Percentiles rank a stretch among this genome's conserved stretches.
phyloP scores from a whole-genome alignment of 495 filamentous ascomycete species.

The Penicillium argentinense region DNA sequence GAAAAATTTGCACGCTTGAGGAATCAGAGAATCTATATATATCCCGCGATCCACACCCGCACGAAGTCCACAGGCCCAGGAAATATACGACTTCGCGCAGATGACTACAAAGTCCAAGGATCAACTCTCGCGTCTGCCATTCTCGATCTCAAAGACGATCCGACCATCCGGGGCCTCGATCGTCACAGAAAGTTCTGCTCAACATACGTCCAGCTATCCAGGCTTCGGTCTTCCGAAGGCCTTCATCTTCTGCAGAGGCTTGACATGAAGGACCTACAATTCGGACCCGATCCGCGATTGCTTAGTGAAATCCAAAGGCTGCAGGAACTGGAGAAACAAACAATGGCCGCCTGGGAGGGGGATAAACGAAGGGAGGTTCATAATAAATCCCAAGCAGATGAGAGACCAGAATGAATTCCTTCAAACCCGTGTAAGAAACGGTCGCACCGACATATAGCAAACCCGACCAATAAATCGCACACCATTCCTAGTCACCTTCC shows the following conservation, averaged over 20 bases:
- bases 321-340: not conserved
- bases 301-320: constrained; percentile 5
- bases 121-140: not conserved
- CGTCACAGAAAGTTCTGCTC: not conserved
- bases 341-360: not conserved
- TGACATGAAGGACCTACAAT: not conserved
- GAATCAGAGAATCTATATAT: not conserved
- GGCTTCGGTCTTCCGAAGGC: not conserved
- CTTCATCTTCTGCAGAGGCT: not conserved
- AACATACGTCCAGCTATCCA: not conserved
- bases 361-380: too few relatives aligned
- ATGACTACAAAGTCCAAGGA: not conserved
- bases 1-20: not conserved
- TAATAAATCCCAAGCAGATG: too few relatives aligned
- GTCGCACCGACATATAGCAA: too few relatives aligned
- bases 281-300: not conserved
- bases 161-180: not conserved
- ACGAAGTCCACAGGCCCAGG: not conserved
- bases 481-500: too few relatives aligned
- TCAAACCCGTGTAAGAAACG: too few relatives aligned
- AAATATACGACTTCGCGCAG: not conserved
- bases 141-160: not conserved
- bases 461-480: too few relatives aligned
- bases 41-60: not conserved
- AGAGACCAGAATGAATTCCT: too few relatives aligned